Evolutionary conservation across 768 basidiomycete species (phyloP).

Genomic region (Calocybe gangraenosa): DNA sequence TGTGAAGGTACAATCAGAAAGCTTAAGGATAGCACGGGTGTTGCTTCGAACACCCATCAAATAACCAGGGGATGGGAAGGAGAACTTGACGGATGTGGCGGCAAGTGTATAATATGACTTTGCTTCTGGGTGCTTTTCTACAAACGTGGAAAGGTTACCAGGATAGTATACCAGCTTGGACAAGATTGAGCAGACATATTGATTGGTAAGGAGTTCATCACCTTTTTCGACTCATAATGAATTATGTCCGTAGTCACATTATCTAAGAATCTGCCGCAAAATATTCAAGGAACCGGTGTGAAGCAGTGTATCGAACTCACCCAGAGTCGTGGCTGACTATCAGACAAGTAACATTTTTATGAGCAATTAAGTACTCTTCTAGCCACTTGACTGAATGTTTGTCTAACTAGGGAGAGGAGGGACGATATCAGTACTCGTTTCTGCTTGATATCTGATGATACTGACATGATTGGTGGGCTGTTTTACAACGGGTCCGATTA

Average conservation of each 20-base stretch:
- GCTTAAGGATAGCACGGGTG: constrained; percentile 93
- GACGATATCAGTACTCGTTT: constrained; percentile 1
- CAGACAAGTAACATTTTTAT: constrained; percentile 83
- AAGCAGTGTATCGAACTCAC: constrained; percentile 35
- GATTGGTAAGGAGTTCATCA: constrained; percentile 13
- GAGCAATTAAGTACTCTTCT: constrained; percentile 78
- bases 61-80: constrained; percentile 93
- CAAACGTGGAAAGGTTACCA: constrained; percentile 89
- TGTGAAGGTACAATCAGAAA: constrained; percentile 87
- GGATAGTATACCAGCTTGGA: constrained; percentile 85
- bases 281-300: constrained; percentile 9
- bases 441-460: constrained; percentile 10
- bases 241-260: constrained; percentile 95
- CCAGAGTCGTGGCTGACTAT: constrained; percentile 97
- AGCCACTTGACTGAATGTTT: constrained; percentile 87
- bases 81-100: constrained; percentile 89
- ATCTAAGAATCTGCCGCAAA: constrained; percentile 73
- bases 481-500: constrained; percentile 2
- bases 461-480: constrained; percentile 89
- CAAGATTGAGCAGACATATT: constrained; percentile 9
- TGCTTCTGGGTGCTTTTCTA: constrained; percentile 86
- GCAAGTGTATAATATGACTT: constrained; percentile 96
- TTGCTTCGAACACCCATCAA: constrained; percentile 97
- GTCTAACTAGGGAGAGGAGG: constrained; percentile 50
- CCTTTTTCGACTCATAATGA: constrained; percentile 95